A percentile compares a stretch with the other conserved stretches of the same genome.
phyloP scores from a whole-genome alignment of 2,329 filamentous ascomycete species.

The Aspergillus unguis region DNA sequence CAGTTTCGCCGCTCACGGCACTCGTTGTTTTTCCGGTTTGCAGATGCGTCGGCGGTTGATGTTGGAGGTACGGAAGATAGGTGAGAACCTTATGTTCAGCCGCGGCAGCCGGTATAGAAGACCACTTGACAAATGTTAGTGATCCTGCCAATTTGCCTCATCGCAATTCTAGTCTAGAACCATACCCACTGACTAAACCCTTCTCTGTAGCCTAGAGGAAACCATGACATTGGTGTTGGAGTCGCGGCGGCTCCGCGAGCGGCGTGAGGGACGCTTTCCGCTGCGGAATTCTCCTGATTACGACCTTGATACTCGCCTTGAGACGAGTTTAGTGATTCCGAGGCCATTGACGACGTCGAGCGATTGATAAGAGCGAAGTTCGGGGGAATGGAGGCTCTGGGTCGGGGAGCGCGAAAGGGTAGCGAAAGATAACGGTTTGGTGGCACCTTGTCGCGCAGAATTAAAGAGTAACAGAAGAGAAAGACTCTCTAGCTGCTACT shows the following conservation, averaged over 20 bases:
- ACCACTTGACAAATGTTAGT: constrained; percentile 61
- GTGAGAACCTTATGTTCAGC: constrained; percentile 87
- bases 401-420: constrained; percentile 23
- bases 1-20: constrained; percentile 24
- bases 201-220: constrained; percentile 88
- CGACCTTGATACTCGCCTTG: constrained; percentile 27
- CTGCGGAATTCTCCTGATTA: constrained; percentile 16
- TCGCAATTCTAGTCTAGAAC: constrained; percentile 17
- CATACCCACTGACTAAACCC: constrained; percentile 86
- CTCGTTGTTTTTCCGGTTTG: constrained; percentile 53
- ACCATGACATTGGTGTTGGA: constrained; percentile 50
- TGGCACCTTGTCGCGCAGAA: constrained; percentile 28
- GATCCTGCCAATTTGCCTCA: background rate
- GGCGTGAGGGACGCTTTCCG: constrained; percentile 30
- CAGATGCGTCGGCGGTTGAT: constrained; percentile 63
- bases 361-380: constrained; percentile 17
- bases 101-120: constrained; percentile 71
- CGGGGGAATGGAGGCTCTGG: constrained; percentile 22
- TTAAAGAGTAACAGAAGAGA: constrained; percentile 21
- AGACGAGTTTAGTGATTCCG: constrained; percentile 34
- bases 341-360: constrained; percentile 33
- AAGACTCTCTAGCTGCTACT: constrained; percentile 22
- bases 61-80: constrained; percentile 75
- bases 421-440: constrained; percentile 21
- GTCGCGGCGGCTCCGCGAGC: constrained; percentile 29